phyloP scores from a whole-genome alignment of 306 rosid genomes.

The Styphnolobium japonicum region DNA sequence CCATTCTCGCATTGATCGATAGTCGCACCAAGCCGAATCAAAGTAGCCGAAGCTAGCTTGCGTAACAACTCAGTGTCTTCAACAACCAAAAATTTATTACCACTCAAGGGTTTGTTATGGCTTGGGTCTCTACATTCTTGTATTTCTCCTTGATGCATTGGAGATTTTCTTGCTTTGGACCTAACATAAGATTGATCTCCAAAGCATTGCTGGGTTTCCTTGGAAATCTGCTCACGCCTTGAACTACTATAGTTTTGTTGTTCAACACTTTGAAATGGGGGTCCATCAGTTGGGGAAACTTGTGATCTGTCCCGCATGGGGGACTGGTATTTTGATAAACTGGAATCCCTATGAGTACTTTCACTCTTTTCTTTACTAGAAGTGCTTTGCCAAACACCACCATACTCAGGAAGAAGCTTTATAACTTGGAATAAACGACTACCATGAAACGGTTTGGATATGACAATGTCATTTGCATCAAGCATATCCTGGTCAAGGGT shows the following conservation, averaged over 20 bases:
- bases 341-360: not conserved
- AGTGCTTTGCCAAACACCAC: slow-evolving; percentile 32
- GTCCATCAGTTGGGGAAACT: not conserved
- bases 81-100: slow-evolving; percentile 62
- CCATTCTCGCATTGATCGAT: slow-evolving; percentile 60
- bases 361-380: not conserved
- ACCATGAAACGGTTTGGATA: slow-evolving; percentile 67
- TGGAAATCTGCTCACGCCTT: not conserved
- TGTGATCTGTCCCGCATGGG: not conserved
- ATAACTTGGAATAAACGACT: slow-evolving; percentile 44
- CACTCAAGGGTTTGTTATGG: slow-evolving; percentile 35
- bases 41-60: slow-evolving; percentile 23
- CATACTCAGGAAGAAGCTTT: slow-evolving; percentile 69
- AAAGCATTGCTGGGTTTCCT: not conserved
- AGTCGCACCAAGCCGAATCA: slow-evolving; percentile 51
- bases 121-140: slow-evolving; percentile 23
- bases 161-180: slow-evolving; percentile 3
- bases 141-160: slow-evolving; percentile 16
- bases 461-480: slow-evolving; percentile 44
- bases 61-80: slow-evolving; percentile 44
- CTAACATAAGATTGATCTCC: not conserved
- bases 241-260: not conserved
- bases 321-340: not conserved
- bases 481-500: slow-evolving; percentile 1
- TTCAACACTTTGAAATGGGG: not conserved